phyloP scores from a whole-genome alignment of 768 basidiomycete species.

The Pisolithus marmoratus region DNA sequence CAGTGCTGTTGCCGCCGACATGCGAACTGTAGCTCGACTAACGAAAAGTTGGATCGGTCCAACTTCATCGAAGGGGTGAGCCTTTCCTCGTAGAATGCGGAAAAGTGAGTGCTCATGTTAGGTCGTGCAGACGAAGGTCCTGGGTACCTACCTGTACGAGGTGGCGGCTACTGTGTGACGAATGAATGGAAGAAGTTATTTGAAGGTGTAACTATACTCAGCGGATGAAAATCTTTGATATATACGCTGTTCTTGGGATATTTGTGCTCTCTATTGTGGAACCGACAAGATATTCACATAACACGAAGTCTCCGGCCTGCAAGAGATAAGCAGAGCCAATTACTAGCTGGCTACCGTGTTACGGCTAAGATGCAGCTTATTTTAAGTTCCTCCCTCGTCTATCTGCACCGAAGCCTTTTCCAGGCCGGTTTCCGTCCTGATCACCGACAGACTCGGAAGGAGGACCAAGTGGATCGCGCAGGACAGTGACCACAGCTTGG shows the following conservation, averaged over 20 bases:
- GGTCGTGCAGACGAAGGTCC: constrained; percentile 10
- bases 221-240: neutral
- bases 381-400: constrained; percentile 11
- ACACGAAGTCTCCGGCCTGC: neutral
- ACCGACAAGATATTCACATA: neutral
- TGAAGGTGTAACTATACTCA: neutral
- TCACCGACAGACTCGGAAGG: constrained; percentile 1
- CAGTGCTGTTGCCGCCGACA: neutral
- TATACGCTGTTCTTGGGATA: no score
- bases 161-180: neutral
- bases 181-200: neutral
- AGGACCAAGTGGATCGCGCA: constrained; percentile 33
- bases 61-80: constrained; percentile 81
- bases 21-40: constrained; percentile 55
- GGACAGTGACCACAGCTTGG: constrained; percentile 8
- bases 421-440: constrained; percentile 7
- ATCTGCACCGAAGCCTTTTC: constrained; percentile 25
- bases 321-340: neutral
- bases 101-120: neutral
- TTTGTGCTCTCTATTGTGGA: neutral
- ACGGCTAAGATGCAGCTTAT: neutral
- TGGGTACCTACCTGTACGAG: constrained; percentile 12
- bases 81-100: neutral
- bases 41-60: constrained; percentile 84
- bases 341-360: no score